Percentiles rank a stretch among this genome's conserved stretches.
These are phyloP conservation scores for Kickxella alabastrina DNA, from an alignment of 192 early-diverging fungal species.

Conservation along the genomic window DNA sequence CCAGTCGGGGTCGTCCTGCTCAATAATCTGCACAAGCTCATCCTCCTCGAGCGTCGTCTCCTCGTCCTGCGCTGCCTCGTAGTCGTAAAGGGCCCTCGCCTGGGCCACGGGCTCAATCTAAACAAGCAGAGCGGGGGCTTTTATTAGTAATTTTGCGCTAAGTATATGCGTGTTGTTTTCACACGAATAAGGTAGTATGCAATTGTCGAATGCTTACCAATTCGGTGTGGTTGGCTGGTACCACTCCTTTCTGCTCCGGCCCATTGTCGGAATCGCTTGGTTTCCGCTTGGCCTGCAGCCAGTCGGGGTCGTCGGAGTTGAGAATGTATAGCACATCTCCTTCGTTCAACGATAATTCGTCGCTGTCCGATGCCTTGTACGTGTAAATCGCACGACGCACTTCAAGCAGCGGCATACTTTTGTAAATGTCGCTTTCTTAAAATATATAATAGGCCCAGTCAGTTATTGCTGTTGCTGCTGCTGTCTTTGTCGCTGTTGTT, in stretches of 20 bases:
- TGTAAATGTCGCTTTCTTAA: too few relatives aligned
- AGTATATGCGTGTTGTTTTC: too few relatives aligned
- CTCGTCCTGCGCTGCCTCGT: conserved; percentile 76
- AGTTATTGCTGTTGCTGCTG: too few relatives aligned
- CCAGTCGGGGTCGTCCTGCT: conserved; percentile 90
- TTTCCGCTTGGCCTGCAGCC: conserved; percentile 83
- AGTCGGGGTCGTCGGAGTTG: conserved; percentile 85
- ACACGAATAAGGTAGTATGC: too few relatives aligned
- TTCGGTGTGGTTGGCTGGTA: conserved; percentile 91
- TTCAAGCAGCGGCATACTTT: conserved; percentile 52
- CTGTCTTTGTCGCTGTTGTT: too few relatives aligned
- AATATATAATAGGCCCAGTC: too few relatives aligned
- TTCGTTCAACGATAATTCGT: conserved; percentile 83
- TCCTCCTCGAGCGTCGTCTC: conserved; percentile 79
- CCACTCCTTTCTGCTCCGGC: conserved; percentile 64
- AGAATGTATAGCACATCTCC: conserved; percentile 84
- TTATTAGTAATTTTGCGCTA: too few relatives aligned
- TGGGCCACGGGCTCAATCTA: conserved; percentile 54
- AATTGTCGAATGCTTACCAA: too few relatives aligned
- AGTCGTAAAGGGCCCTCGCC: conserved; percentile 77
- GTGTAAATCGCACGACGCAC: conserved; percentile 83
- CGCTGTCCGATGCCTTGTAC: conserved; percentile 77
- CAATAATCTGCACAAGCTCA: conserved; percentile 69
- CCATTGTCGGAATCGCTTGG: conserved; percentile 32
- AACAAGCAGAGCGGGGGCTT: too few relatives aligned